Evolutionary conservation across 371 early-diverging fungal genomes (phyloP), one percentile per base, ranked within the genome.

Genomic region (Blakeslea trispora): DNA sequence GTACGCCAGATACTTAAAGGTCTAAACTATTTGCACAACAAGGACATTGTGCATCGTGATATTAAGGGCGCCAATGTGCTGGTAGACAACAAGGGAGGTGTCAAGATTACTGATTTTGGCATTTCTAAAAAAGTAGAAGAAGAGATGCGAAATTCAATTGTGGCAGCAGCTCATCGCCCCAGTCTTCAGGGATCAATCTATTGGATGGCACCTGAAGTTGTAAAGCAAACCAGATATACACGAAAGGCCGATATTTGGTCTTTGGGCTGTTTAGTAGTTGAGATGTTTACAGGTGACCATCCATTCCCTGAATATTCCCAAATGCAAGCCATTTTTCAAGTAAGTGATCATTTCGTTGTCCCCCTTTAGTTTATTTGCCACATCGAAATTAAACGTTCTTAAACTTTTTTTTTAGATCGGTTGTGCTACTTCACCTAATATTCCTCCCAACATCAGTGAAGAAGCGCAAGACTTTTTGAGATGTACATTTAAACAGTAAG

Each of bases 71-170:
- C 92, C 50, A 97, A 97, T 63, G 91, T 97, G 50, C 63, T 92
- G 50, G 90, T 99, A 10, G 96, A 97, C 73, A 87, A 89, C 61
- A 85, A 91, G 50, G 96, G 96, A 15, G 81, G 85, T 37, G 92
- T 94, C 45, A 99, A 98, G 78, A 98, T 99, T 34, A 90, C 96
- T 2, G 99, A 99, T 72, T 99, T 99, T 86, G 99, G 99, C 14
- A 92, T 99, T 37, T 94, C 98, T 4, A 98, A 99, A 73, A 94
- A 95, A 63, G 84, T 92, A 14, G 90, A 90, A 65, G 91, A 88
- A 68, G 83, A 57, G 37, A 66, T 65, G 15, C 28, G 22, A 41
- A 13, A 34, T 22, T 34, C 59, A 66, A 28, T 28, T 28, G 28
- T 28, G 28, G 28, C 28, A 9, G 68, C 72, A 10, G 49, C 75